phyloP scores from a whole-genome alignment of 2,329 filamentous ascomycete species.

The Epichloe gansuensis region DNA sequence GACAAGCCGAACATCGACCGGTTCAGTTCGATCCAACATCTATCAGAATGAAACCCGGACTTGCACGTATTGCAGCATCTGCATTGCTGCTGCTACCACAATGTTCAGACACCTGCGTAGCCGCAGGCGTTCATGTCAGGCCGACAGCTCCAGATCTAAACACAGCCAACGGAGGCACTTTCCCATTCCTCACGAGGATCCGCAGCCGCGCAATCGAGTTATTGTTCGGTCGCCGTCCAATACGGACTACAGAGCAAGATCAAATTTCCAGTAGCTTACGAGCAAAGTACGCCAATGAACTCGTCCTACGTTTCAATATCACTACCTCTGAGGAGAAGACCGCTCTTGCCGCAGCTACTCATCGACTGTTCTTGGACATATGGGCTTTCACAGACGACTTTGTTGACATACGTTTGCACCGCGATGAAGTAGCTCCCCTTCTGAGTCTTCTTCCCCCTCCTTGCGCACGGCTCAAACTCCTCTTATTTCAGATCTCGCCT shows the following conservation, averaged over 20 bases:
- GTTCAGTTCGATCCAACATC: background rate
- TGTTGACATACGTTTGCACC: constrained; percentile 72
- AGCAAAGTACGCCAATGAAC: constrained; percentile 57
- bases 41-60: constrained; percentile 1
- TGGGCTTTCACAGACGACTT: constrained; percentile 77
- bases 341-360: constrained; percentile 59
- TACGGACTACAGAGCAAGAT: constrained; percentile 15
- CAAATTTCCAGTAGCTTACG: constrained; percentile 21
- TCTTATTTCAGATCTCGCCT: constrained; percentile 68
- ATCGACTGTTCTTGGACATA: constrained; percentile 72
- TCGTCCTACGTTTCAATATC: constrained; percentile 84
- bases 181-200: constrained; percentile 38
- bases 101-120: background rate
- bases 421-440: constrained; percentile 65
- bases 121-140: background rate
- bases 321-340: constrained; percentile 54
- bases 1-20: too few species aligned
- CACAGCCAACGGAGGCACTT: constrained; percentile 18
- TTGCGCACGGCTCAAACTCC: constrained; percentile 60
- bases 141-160: background rate
- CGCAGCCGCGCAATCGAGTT: constrained; percentile 38
- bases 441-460: constrained; percentile 62
- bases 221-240: constrained; percentile 34
- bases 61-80: background rate
- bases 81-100: background rate